Evolutionary conservation across 495 filamentous ascomycete species (phyloP).

Genomic region (Annulohypoxylon maeteangense): DNA sequence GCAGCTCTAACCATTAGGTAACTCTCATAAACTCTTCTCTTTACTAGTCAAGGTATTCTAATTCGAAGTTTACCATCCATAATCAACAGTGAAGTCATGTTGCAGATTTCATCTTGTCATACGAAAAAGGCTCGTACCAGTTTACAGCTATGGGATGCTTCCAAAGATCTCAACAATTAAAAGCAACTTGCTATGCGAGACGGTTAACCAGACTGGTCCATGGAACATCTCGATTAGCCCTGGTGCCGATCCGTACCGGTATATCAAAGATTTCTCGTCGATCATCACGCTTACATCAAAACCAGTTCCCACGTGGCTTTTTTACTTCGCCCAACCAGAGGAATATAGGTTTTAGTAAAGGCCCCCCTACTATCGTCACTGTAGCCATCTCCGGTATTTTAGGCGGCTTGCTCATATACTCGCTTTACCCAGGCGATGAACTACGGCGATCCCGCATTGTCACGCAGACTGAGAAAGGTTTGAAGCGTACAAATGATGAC

Average conservation of each 20-base stretch:
- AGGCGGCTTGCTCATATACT: constrained; percentile 54
- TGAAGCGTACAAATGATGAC: constrained; percentile 7
- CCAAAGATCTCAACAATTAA: constrained; percentile 32
- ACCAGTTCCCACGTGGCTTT: constrained; percentile 44
- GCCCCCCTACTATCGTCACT: constrained; percentile 35
- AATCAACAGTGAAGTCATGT: constrained; percentile 34
- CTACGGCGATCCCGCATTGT: constrained; percentile 41
- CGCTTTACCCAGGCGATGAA: constrained; percentile 57
- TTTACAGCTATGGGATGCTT: constrained; percentile 36
- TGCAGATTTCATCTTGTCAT: constrained; percentile 22
- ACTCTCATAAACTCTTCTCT: not conserved
- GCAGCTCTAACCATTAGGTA: too few relatives aligned
- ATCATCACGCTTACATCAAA: constrained; percentile 23
- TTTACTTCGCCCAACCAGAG: constrained; percentile 37
- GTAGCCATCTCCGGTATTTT: constrained; percentile 45
- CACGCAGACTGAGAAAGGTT: constrained; percentile 19
- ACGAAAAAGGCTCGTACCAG: constrained; percentile 27
- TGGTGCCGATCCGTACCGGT: constrained; percentile 22
- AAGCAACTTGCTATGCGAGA: constrained; percentile 26
- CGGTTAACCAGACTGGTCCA: constrained; percentile 22
- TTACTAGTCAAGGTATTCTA: not conserved
- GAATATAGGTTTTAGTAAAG: constrained; percentile 38
- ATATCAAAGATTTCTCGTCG: constrained; percentile 17
- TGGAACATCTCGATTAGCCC: constrained; percentile 28
- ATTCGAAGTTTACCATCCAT: not conserved